phyloP scores from a whole-genome alignment of 139 green algal genomes.

The Zygnema circumcarinatum region DNA sequence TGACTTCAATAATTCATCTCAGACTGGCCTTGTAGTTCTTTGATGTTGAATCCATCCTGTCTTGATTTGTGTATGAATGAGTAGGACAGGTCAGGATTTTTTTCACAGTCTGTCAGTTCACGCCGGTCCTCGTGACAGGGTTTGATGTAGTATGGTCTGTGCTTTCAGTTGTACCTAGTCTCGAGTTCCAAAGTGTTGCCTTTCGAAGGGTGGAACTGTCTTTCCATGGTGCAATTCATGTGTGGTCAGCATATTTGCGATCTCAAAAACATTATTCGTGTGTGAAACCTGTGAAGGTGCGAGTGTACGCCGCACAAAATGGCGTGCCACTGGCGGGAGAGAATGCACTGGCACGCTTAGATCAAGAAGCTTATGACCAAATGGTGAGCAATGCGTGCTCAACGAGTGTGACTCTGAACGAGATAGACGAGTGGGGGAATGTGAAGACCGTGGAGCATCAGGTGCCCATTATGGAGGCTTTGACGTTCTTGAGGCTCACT shows the following conservation, averaged over 20 bases:
- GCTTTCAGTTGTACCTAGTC: too few species aligned
- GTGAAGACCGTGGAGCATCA: not conserved
- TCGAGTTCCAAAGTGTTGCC: too few species aligned
- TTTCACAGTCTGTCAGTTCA: not conserved
- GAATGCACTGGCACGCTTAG: constrained; percentile 26
- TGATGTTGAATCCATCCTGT: not conserved
- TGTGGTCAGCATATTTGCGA: too few species aligned
- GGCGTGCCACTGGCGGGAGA: constrained; percentile 23
- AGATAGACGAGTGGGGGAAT: constrained; percentile 12
- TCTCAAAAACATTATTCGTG: too few species aligned
- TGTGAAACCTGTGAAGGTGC: not conserved
- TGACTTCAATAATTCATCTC: not conserved
- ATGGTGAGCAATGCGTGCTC: constrained; percentile 23
- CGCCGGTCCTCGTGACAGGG: not conserved
- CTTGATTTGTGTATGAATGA: too few species aligned
- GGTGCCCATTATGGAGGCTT: constrained; percentile 22
- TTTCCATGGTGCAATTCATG: too few species aligned
- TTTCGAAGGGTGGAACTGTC: too few species aligned
- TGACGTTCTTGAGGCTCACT: constrained; percentile 49
- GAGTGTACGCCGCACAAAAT: constrained; percentile 14
- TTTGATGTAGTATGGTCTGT: too few species aligned
- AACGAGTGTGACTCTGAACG: not conserved
- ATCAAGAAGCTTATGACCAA: constrained; percentile 26
- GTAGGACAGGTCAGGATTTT: not conserved
- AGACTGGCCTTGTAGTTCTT: not conserved